Evolutionary conservation across 2,329 filamentous ascomycete species (phyloP).

Genomic region (Amauroascus verrucosus): DNA sequence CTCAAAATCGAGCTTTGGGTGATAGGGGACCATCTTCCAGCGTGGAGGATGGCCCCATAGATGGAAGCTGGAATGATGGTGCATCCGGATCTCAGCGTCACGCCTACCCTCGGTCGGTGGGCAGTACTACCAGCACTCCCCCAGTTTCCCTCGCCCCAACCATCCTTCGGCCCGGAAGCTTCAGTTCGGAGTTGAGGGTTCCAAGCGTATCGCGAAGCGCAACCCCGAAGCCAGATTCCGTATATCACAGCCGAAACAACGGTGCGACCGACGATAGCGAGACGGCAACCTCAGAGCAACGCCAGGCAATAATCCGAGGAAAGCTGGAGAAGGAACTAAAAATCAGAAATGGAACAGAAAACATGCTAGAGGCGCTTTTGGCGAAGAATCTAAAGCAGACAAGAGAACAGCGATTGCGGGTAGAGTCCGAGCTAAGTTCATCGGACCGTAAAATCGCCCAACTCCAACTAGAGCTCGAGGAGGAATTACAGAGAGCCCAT

Average conservation of each 20-base stretch:
- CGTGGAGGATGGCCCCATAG: slow-evolving; percentile 30
- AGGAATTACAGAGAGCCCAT: slow-evolving; percentile 50
- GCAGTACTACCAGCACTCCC: slow-evolving; percentile 53
- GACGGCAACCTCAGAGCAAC: slow-evolving; percentile 54
- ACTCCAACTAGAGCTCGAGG: slow-evolving; percentile 49
- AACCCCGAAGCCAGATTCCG: slow-evolving; percentile 43
- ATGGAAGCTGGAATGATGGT: slow-evolving; percentile 32
- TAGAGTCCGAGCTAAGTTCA: slow-evolving; percentile 80
- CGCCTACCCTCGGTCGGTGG: slow-evolving; percentile 46
- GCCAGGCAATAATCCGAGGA: slow-evolving; percentile 65
- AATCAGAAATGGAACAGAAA: slow-evolving; percentile 96
- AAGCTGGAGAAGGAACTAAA: slow-evolving; percentile 91
- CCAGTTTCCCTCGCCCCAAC: slow-evolving; percentile 62
- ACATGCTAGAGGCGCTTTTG: slow-evolving; percentile 89
- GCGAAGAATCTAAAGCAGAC: slow-evolving; percentile 92
- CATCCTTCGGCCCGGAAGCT: slow-evolving; percentile 70
- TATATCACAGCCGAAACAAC: slow-evolving; percentile 38
- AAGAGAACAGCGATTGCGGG: slow-evolving; percentile 67
- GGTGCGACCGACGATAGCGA: slow-evolving; percentile 53
- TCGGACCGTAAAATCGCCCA: slow-evolving; percentile 64
- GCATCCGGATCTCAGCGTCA: slow-evolving; percentile 27
- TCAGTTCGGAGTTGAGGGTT: slow-evolving; percentile 76
- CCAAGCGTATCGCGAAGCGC: slow-evolving; percentile 53
- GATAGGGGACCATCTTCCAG: slow-evolving; percentile 31
- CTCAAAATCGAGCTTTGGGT: slow-evolving; percentile 31